Conservation (phyloP, 257 asterid species). For the Solanum chilense region DNA sequence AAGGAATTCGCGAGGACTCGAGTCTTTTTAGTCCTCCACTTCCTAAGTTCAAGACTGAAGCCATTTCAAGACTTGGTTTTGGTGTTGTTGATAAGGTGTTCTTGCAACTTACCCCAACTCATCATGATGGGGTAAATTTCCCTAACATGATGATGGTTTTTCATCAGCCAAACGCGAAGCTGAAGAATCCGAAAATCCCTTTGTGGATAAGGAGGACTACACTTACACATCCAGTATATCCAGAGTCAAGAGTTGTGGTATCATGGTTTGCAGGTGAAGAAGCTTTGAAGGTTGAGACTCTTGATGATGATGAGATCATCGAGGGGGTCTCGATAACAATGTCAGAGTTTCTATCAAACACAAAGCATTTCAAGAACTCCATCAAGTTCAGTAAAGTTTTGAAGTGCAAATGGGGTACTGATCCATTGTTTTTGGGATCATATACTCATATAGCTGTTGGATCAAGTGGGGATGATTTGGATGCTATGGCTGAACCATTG, state of each 20-base stretch:
- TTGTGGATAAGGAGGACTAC: constrained; percentile 72
- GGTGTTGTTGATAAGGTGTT: constrained; percentile 85
- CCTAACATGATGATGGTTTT: constrained; percentile 48
- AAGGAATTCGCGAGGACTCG: constrained; percentile 29
- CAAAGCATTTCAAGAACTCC: background rate
- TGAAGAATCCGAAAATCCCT: constrained; percentile 37
- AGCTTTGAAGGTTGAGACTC: constrained; percentile 52
- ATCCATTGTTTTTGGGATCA: constrained; percentile 81
- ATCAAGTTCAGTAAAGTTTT: constrained; percentile 28
- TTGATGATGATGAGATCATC: constrained; percentile 44
- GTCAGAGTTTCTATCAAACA: constrained; percentile 27
- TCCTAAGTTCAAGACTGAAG: constrained; percentile 41
- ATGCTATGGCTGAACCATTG: constrained; percentile 32
- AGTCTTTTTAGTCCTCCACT: constrained; percentile 54
- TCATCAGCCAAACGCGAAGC: constrained; percentile 24
- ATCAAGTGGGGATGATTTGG: constrained; percentile 71
- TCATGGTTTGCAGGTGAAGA: constrained; percentile 86
- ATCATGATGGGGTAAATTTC: constrained; percentile 14
- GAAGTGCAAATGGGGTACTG: constrained; percentile 78
- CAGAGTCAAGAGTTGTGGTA: constrained; percentile 32
- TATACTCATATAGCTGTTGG: constrained; percentile 81
- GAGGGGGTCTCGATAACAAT: constrained; percentile 51
- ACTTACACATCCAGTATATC: constrained; percentile 40
- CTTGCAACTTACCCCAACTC: constrained; percentile 16
- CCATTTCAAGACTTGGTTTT: constrained; percentile 66